phyloP scores from a whole-genome alignment of 495 filamentous ascomycete genomes.

The Amorphotheca resinae region DNA sequence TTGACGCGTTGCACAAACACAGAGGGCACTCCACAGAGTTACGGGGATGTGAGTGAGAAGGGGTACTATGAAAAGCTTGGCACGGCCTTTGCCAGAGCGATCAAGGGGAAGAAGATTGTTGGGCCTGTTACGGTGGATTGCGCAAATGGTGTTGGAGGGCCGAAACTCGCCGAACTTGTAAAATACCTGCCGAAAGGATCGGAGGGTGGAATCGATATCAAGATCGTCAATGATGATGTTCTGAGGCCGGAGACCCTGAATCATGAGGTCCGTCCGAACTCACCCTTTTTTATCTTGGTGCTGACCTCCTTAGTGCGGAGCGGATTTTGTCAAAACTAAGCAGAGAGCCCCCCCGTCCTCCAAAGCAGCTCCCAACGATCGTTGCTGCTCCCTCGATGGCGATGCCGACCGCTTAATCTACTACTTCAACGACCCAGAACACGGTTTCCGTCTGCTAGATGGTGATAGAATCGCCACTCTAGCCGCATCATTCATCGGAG shows the following conservation, averaged over 20 bases:
- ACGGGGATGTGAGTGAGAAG: slow-evolving; percentile 75
- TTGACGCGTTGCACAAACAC: slow-evolving; percentile 92
- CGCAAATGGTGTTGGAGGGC: slow-evolving; percentile 92
- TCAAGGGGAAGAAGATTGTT: slow-evolving; percentile 55
- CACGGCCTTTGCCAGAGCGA: slow-evolving; percentile 65
- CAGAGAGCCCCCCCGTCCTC: slow-evolving; percentile 81
- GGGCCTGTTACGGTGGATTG: slow-evolving; percentile 81
- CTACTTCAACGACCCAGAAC: slow-evolving; percentile 78
- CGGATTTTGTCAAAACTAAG: slow-evolving; percentile 94
- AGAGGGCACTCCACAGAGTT: slow-evolving; percentile 63
- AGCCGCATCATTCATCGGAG: slow-evolving; percentile 84
- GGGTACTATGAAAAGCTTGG: slow-evolving; percentile 93
- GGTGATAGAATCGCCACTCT: slow-evolving; percentile 95
- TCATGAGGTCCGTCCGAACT: slow-evolving; percentile 50
- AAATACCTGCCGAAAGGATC: slow-evolving; percentile 59
- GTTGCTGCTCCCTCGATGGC: slow-evolving; percentile 87
- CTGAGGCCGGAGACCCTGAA: slow-evolving; percentile 81
- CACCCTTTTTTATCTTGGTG: not conserved
- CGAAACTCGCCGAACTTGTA: slow-evolving; percentile 75
- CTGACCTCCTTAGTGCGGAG: slow-evolving; percentile 57
- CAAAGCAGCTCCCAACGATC: slow-evolving; percentile 57
- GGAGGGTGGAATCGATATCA: slow-evolving; percentile 61
- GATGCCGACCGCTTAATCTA: slow-evolving; percentile 94
- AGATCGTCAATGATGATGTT: slow-evolving; percentile 83
- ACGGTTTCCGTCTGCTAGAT: slow-evolving; percentile 78